Evolutionary conservation across 345 rosid genomes (phyloP), one percentile per base, ranked within the genome.

Genomic region (Ceriops tagal): DNA sequence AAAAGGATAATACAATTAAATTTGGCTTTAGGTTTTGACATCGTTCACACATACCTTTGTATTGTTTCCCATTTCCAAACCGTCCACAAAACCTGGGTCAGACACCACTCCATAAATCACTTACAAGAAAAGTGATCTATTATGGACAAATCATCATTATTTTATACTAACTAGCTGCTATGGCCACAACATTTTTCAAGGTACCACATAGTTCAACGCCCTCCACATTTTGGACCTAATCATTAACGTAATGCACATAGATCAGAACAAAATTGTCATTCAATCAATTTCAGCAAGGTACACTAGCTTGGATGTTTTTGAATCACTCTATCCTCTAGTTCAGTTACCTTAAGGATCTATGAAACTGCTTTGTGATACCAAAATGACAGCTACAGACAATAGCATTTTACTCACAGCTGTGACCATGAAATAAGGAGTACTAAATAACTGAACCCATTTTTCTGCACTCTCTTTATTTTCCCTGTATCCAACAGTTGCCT

Each of bases 121-220:
- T 60, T 52, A 39, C 30, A 10, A 30, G 26, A 31, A 20, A 53
- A 26, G n/a, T 20, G 11, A 8, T 3, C 30, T 77, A 35, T 16
- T 11, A 47, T 10, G 21, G 64, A 21, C 18, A 24, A 22, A 37
- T 55, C 37, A 51, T 30, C 4, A 31, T 27, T 27, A 4, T 43
- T 43, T 5, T 43, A 13, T 30, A 61, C 63, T 60, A 66, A 89
- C 97, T 97, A 51, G 96, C 96, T 53, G 97, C 99, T 3, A 95
- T 65, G 71, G 97, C 99, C 64, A 95, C 99, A 58, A 90, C 89
- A 74, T 95, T 95, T 86, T 95, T 95, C 84, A 95, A 83, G 6
- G 97, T 95, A 67, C 97, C 97, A 73, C 97, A 95, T 66, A 92
- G 73, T 80, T 95, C 96, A 20, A 95, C 97, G 68, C 99, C 99